Evolutionary conservation across 257 asterid genomes (phyloP), one percentile per base, ranked within the genome.

Genomic region (Anisodus tanguticus): DNA sequence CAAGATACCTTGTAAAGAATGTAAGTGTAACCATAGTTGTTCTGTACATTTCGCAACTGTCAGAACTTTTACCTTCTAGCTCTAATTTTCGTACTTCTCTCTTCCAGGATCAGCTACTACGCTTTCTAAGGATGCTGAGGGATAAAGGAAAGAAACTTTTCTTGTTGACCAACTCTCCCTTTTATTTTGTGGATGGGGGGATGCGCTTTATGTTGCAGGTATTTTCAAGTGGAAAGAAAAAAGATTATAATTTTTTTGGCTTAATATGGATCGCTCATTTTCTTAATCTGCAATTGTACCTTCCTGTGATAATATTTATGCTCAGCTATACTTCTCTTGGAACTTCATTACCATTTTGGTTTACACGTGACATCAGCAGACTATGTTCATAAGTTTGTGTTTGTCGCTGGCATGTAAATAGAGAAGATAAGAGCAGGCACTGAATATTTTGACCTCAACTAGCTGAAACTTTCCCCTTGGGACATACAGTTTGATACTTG

Each of bases 121-220:
- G 89, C 86, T 93, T 92, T 87, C 86, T 96, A 86, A 93, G 94
- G 89, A 92, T 85, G 94, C 90, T 96, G 12, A 91, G 83, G 87
- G 99, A 96, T 85, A 96, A 92, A 49, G 99, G 98, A 67, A 96
- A 96, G 91, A 96, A 94, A 89, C 94, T 96, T 86, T 96, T 96
- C 91, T 83, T 96, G 90, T 85, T 96, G 92, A 96, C 98, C 7
- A 96, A 96, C 90, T 96, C 98, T 76, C 98, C 99, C 17, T 96
- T 90, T 86, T 91, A 92, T 88, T 94, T 96, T 86, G 99, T 96
- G 83, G 98, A 96, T 88, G 99, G 99, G 87, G 99, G 99, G 84
- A 91, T 96, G 98, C 92, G 89, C 81, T 96, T 87, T 90, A 90
- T 94, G 94, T 85, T 95, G 93, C 94, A 94, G 99, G 99, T 95